Base-by-base conservation (phyloP, 768 basidiomycete genomes). In the Guyanaporus albipodus region DNA sequence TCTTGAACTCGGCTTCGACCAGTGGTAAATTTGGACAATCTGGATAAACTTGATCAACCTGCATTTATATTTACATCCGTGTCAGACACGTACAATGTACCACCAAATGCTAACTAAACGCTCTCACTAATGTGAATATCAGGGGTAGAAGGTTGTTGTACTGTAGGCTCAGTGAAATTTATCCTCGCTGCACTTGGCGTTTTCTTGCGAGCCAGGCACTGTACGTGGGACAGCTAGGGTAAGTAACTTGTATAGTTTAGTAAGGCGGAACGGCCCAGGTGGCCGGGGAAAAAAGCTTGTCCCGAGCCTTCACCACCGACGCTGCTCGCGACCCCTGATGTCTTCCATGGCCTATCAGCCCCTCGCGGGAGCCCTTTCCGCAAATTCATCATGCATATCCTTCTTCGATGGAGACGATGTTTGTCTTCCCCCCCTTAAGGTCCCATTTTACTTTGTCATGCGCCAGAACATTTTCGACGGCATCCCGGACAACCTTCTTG, bases 401-500 rank as follows among this genome's bases (percentile, higher is more conserved):
- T 62, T 68, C 49, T 26, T 64, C 23, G 55, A 62, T 26, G 70
- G 70, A 34, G 63, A 67, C 35, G 57, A 63, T n/a, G 55, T 73
- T 55, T 76, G 72, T 55, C 67, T 70, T 22, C 48, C 56, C 11
- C 34, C 51, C 14, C 50, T 67, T 32, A 8, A 68, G 18, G 57
- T 70, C 19, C 85, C 85, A 0, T 78, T 80, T 57, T 87, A 87
- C 61, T 78, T 76, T 60, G 67, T 70, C 1, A 59, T 67, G 29
- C 68, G 73, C 22, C 66, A 70, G 15, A 62, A 70, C 2, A 60
- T 85, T 38, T 35, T 93, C 23, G 68, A 78, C 7, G 64, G 70
- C 27, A 51, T 94, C 41, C 75, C 86, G 1, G 95, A 98, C 70
- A 71, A 80, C 50, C 54, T 76, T 52, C 70, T 94, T 21, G 78